phyloP scores from a whole-genome alignment of 2,329 filamentous ascomycete species.

The Alternaria sp. region DNA sequence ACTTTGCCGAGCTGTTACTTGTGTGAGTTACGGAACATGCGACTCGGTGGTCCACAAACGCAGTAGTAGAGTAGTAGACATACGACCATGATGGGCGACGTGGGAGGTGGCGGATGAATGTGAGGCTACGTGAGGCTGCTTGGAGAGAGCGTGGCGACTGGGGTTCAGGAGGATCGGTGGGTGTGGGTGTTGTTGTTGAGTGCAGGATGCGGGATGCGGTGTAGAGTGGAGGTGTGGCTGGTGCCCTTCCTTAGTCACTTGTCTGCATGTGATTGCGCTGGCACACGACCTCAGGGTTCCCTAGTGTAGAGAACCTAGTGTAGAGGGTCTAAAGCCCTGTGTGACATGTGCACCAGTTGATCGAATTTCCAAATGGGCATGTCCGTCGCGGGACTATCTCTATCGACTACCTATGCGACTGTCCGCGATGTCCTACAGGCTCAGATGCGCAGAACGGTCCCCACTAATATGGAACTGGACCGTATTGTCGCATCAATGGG shows the following conservation, averaged over 20 bases:
- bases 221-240: constrained; percentile 33
- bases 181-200: constrained; percentile 13
- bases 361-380: neutral
- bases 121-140: constrained; percentile 6
- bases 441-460: neutral
- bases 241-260: constrained; percentile 25
- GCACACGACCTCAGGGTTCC: constrained; percentile 13
- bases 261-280: constrained; percentile 29
- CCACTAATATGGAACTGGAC: constrained; percentile 7
- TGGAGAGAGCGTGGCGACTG: constrained; percentile 8
- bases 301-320: constrained; percentile 7
- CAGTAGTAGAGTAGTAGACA: constrained; percentile 24
- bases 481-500: constrained; percentile 3
- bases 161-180: neutral
- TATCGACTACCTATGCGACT: neutral
- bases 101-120: constrained; percentile 6
- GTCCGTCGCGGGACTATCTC: neutral
- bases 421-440: neutral
- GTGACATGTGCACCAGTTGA: neutral
- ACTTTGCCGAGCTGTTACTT: constrained; percentile 86
- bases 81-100: constrained; percentile 46
- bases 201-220: constrained; percentile 27
- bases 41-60: constrained; percentile 21
- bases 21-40: constrained; percentile 58
- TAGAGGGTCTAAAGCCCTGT: neutral